Conservation (phyloP, 345 rosid species). For the Gossypium anomalum region DNA sequence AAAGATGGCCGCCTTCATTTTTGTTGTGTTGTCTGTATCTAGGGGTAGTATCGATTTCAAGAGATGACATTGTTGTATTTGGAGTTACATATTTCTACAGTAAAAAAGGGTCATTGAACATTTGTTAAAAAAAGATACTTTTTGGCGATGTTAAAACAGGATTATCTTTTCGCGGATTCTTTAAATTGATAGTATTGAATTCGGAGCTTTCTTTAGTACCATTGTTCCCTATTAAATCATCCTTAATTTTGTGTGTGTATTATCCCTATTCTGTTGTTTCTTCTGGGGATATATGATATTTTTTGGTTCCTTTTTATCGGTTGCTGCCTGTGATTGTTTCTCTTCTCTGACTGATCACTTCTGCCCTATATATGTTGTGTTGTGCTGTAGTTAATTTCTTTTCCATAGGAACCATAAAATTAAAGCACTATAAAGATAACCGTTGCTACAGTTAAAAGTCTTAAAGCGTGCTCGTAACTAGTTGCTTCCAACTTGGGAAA, state of each 20-base stretch:
- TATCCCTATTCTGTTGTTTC: background rate
- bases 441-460: background rate
- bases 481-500: background rate
- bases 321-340: background rate
- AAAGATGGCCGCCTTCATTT: background rate
- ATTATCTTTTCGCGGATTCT: background rate
- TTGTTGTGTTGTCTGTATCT: conserved; percentile 10
- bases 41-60: background rate
- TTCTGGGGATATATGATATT: background rate
- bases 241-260: background rate
- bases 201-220: background rate
- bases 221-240: background rate
- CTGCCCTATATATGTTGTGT: background rate
- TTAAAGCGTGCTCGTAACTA: background rate
- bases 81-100: background rate
- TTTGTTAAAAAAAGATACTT: background rate
- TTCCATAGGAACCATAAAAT: background rate
- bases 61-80: conserved; percentile 5
- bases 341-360: background rate
- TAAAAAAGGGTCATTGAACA: background rate
- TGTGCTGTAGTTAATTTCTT: background rate
- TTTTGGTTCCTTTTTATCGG: background rate
- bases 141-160: conserved; percentile 7
- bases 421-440: background rate
- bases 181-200: no score